Evolutionary conservation across 106 monocot species (phyloP).

Genomic region (Platanthera zijinensis): DNA sequence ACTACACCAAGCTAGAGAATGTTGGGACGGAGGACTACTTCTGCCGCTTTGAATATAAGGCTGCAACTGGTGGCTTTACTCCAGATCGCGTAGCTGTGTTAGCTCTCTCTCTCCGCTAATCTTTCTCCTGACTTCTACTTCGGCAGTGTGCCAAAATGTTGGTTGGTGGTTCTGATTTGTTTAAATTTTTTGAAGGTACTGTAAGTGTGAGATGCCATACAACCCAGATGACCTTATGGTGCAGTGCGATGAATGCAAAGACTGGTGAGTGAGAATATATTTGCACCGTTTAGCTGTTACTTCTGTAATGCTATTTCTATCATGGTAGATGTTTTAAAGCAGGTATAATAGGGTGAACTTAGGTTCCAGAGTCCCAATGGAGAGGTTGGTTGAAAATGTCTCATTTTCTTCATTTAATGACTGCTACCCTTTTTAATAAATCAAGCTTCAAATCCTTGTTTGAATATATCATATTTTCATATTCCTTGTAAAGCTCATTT

Average conservation of each 20-base stretch:
- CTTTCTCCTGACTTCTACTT: background rate
- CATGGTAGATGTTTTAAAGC: background rate
- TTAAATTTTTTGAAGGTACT: slow-evolving; percentile 14
- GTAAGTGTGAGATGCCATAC: slow-evolving; percentile 33
- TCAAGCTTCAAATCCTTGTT: background rate
- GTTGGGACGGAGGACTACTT: slow-evolving; percentile 22
- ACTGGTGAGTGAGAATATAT: slow-evolving; percentile 15
- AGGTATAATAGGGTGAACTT: background rate
- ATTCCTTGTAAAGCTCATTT: background rate
- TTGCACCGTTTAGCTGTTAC: background rate
- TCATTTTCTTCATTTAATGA: background rate
- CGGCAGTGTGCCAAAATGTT: background rate
- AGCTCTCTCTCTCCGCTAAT: background rate
- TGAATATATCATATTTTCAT: background rate
- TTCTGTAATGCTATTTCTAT: background rate
- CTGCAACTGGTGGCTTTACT: slow-evolving; percentile 24
- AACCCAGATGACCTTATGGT: slow-evolving; percentile 31
- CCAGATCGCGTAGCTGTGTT: slow-evolving; percentile 28
- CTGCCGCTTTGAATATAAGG: slow-evolving; percentile 30
- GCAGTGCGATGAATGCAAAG: slow-evolving; percentile 29
- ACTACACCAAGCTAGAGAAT: slow-evolving; percentile 28
- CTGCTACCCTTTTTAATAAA: background rate
- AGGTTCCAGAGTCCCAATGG: background rate
- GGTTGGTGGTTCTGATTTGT: background rate
- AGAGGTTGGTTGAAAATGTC: background rate